phyloP scores from a whole-genome alignment of 1,139 yeast genomes.

The Pichia sp. region DNA sequence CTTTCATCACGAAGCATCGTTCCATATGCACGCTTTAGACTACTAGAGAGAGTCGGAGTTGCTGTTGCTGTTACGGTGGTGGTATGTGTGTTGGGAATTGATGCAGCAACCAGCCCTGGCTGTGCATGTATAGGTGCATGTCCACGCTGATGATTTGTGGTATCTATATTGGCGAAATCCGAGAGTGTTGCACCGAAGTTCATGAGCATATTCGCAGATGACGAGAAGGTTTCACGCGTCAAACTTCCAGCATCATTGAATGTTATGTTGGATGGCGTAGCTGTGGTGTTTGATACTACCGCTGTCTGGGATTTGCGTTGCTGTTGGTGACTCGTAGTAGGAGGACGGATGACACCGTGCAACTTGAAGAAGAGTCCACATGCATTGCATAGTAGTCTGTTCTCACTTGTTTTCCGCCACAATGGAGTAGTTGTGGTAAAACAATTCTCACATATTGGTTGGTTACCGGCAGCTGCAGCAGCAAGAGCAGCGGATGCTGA shows the following conservation, averaged over 20 bases:
- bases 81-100: too few species aligned
- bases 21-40: constrained; percentile 8
- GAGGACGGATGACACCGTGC: constrained; percentile 52
- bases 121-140: too few species aligned
- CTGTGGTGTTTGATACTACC: too few species aligned
- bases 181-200: constrained; percentile 1
- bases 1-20: constrained; percentile 6
- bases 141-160: too few species aligned
- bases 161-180: neutral
- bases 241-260: too few species aligned
- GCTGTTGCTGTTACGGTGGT: neutral
- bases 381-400: constrained; percentile 51
- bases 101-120: neutral
- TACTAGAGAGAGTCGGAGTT: constrained; percentile 1
- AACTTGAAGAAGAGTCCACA: constrained; percentile 52
- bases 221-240: too few species aligned
- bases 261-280: too few species aligned
- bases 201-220: neutral
- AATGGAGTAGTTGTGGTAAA: constrained; percentile 51
- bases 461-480: too few species aligned
- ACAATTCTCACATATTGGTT: constrained; percentile 42
- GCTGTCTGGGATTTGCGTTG: neutral
- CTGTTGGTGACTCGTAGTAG: constrained; percentile 21
- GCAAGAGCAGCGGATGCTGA: too few species aligned
- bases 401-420: constrained; percentile 49